phyloP scores from a whole-genome alignment of 225 moss, liverwort and hornwort genomes.

The Sphagnum tenellum region DNA sequence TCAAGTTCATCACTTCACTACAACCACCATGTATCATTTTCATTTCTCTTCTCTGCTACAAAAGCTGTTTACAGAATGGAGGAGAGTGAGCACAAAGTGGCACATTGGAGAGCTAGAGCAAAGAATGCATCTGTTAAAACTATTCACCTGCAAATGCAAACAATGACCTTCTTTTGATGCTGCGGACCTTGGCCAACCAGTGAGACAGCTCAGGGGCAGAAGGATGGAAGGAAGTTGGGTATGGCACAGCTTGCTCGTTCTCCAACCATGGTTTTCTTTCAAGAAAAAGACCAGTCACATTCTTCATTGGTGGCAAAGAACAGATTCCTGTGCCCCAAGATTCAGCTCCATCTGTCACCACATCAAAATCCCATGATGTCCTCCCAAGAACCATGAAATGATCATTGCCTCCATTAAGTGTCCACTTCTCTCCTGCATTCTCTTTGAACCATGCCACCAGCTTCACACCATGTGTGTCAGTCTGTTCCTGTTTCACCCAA shows the following conservation, averaged over 20 bases:
- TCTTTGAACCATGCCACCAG: conserved; percentile 23
- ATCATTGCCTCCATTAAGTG: conserved; percentile 18
- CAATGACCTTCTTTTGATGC: conserved; percentile 11
- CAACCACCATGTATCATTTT: no score
- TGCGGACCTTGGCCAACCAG: conserved; percentile 20
- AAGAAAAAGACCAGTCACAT: conserved; percentile 29
- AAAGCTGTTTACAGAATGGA: no score
- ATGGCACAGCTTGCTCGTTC: conserved; percentile 37
- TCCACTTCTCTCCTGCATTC: conserved; percentile 24
- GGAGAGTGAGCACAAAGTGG: no score
- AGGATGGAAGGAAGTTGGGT: conserved; percentile 43
- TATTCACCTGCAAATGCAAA: conserved; percentile 15
- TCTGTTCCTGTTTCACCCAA: neutral
- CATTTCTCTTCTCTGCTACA: no score
- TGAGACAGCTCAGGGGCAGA: conserved; percentile 17
- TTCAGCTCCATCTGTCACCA: conserved; percentile 18
- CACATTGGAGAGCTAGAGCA: neutral
- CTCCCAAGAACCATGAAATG: conserved; percentile 40
- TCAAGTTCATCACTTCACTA: no score
- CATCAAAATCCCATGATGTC: conserved; percentile 32
- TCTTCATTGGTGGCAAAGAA: conserved; percentile 18
- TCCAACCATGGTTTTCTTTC: conserved; percentile 28
- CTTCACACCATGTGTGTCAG: conserved; percentile 21
- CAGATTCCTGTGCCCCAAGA: conserved; percentile 34
- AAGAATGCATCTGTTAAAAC: no score